phyloP scores from a whole-genome alignment of 2,329 filamentous ascomycete species.

The Escovopsis sp. region DNA sequence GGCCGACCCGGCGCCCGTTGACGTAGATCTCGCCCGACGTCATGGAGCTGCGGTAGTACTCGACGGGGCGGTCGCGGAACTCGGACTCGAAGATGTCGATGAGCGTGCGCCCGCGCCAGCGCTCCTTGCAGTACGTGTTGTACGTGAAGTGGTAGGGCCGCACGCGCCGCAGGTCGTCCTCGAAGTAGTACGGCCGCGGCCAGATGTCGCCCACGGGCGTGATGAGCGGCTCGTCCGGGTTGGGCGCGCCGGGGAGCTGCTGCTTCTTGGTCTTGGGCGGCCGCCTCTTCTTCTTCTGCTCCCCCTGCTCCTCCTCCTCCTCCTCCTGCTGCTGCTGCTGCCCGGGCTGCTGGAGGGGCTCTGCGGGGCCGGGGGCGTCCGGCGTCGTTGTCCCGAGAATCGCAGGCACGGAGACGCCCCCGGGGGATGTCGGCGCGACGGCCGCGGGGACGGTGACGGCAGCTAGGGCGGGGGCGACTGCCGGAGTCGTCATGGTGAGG shows the following conservation, averaged over 20 bases:
- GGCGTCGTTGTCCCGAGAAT: not conserved
- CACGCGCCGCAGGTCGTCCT: conserved; percentile 70
- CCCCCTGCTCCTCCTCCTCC: not conserved
- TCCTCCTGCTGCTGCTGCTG: not conserved
- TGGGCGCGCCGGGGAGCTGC: not conserved
- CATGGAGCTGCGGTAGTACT: conserved; percentile 83
- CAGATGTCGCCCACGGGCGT: conserved; percentile 24
- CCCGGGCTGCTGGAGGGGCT: not conserved
- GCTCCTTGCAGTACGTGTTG: conserved; percentile 86
- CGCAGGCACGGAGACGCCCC: not conserved
- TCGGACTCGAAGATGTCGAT: conserved; percentile 83
- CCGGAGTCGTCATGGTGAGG: conserved; percentile 5
- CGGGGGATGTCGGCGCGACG: not conserved
- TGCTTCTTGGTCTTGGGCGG: conserved; percentile 1
- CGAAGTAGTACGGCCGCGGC: conserved; percentile 63
- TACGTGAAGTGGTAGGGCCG: conserved; percentile 86
- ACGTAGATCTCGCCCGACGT: conserved; percentile 63
- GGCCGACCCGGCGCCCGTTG: conserved; percentile 57
- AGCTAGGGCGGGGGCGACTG: not conserved
- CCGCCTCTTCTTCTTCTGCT: not conserved
- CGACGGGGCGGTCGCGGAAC: conserved; percentile 72
- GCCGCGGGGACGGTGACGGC: not conserved
- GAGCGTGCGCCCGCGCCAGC: conserved; percentile 72
- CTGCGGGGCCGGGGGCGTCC: not conserved
- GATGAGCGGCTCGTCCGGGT: conserved; percentile 11